Evolutionary conservation across 176 grass and related monocot genomes (phyloP), one percentile per base, ranked within the genome.

Genomic region (Zoysia pacifica): DNA sequence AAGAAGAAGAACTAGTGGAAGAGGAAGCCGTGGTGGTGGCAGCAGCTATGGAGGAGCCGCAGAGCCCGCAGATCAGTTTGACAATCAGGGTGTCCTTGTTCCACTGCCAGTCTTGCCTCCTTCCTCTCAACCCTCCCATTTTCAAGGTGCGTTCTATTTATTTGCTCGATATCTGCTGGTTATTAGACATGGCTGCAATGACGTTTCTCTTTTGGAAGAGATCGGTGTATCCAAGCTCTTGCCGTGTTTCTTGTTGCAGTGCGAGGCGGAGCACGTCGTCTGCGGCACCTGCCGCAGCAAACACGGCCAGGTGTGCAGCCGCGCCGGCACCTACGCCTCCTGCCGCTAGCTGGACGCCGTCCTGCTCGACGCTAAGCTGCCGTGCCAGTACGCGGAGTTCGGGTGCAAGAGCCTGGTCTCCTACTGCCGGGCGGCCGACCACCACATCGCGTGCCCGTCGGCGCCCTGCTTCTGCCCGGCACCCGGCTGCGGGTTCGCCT

Each of bases 391-490:
- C 81, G 49, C 8, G 51, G 72, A 48, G 81, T 66, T 69, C 64
- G 81, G 81, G 6, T 83, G 81, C 71, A 37, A 2, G 71, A 47
- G 39, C 49, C 0, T 20, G 51, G 15, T 83, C 20, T 20, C 44
- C 72, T 68, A 83, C 72, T 68, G 48, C 42, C 50, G 47, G 5
- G 39, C 41, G 12, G 9, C 1, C 58, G 75, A 78, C 58, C 67
- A 85, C 82, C 38, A 65, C 56, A 2, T 4, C 82, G 9, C 46
- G 38, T 85, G 82, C 74, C 46, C n/a, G 37, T 43, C 9, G 2
- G 56, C 66, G 53, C 82, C 82, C 12, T 84, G 74, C 82, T 78
- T 6, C 74, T 85, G 83, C 75, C 76, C 83, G 56, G 75, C 11
- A 3, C 47, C 67, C 75, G 38, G 56, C 83, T 85, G 83, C 83